Evolutionary conservation across 441 rosid genomes (phyloP).

Genomic region (Populus trichocarpa): DNA sequence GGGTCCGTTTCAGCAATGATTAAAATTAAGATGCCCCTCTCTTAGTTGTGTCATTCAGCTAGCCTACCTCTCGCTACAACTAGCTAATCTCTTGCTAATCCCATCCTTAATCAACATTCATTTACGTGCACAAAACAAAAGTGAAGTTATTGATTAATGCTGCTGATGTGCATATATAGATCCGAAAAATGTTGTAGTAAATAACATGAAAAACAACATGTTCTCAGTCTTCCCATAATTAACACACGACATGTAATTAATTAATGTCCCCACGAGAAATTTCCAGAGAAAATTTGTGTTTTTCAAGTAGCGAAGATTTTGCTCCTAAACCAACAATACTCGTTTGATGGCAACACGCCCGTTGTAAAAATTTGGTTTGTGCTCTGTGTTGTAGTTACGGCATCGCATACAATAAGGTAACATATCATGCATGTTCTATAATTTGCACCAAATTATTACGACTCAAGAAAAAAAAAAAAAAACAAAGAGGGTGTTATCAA

Average conservation of each 20-base stretch:
- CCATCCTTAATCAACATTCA: conserved; percentile 7
- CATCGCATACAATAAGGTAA: not conserved
- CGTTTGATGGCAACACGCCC: not conserved
- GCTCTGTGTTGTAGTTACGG: not conserved
- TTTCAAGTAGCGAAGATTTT: too few relatives aligned
- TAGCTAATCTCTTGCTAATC: not conserved
- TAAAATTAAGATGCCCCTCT: conserved; percentile 21
- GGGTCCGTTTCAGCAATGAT: conserved; percentile 39
- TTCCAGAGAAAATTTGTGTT: not conserved
- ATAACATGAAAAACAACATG: too few relatives aligned
- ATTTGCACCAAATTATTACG: not conserved
- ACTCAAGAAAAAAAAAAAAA: not conserved
- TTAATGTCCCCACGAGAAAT: not conserved
- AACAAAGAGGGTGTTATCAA: not conserved
- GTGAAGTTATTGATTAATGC: not conserved
- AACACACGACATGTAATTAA: too few relatives aligned
- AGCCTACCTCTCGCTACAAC: not conserved
- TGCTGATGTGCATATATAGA: not conserved
- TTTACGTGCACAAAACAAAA: not conserved
- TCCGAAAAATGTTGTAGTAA: too few relatives aligned
- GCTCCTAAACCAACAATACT: not conserved
- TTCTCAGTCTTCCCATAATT: too few relatives aligned
- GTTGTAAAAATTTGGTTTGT: not conserved
- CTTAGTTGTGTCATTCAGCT: conserved; percentile 22
- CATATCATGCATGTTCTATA: not conserved